Evolutionary conservation across 1,139 yeast genomes (phyloP).

Genomic region (Lizanozyma gosingica): DNA sequence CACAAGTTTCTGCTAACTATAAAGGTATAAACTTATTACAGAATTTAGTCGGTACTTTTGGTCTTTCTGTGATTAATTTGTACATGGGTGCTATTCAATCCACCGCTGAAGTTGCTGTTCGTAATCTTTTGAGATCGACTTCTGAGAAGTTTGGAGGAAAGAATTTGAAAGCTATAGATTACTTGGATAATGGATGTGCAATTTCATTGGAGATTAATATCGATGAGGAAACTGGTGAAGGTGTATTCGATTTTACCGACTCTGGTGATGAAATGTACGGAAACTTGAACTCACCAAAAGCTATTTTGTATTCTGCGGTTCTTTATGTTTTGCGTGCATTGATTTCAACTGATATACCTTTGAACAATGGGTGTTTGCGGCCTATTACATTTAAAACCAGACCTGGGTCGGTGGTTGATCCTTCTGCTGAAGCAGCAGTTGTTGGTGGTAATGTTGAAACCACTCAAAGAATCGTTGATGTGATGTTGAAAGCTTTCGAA

Average conservation of each 20-base stretch:
- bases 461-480: slow-evolving; percentile 76
- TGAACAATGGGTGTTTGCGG: slow-evolving; percentile 74
- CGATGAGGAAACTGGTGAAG: slow-evolving; percentile 21
- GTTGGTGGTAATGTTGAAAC: slow-evolving; percentile 90
- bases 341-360: slow-evolving; percentile 70
- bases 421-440: slow-evolving; percentile 71
- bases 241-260: slow-evolving; percentile 35
- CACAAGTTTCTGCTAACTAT: slow-evolving; percentile 40
- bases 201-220: slow-evolving; percentile 28
- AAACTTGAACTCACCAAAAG: slow-evolving; percentile 57
- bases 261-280: slow-evolving; percentile 56
- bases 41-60: slow-evolving; percentile 26
- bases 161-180: slow-evolving; percentile 20
- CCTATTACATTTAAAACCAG: slow-evolving; percentile 65
- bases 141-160: slow-evolving; percentile 14
- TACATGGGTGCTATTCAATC: slow-evolving; percentile 40
- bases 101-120: slow-evolving; percentile 33
- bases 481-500: slow-evolving; percentile 62
- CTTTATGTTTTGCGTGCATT: slow-evolving; percentile 69
- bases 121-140: slow-evolving; percentile 16
- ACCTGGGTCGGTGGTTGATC: slow-evolving; percentile 59
- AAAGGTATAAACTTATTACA: slow-evolving; percentile 34
- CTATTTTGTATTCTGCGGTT: slow-evolving; percentile 76
- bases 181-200: slow-evolving; percentile 39
- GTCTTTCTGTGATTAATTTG: slow-evolving; percentile 22